Conservation (phyloP, 352 stramenopile species). For the Hyaloperonospora arabidopsidis region DNA sequence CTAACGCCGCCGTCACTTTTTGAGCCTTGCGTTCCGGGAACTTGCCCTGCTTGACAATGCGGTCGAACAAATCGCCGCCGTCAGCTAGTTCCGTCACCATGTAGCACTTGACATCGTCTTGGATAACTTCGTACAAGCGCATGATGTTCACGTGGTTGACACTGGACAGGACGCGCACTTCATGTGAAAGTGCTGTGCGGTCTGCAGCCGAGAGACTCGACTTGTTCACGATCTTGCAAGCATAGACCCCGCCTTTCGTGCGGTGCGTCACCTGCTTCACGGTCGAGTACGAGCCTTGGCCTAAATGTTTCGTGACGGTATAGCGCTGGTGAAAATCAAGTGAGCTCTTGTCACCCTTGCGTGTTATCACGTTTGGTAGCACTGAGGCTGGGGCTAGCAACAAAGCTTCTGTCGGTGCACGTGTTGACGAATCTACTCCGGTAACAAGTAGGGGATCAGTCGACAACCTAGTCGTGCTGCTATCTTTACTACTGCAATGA, state of each 20-base stretch:
- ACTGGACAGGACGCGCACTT: constrained; percentile 60
- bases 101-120: constrained; percentile 94
- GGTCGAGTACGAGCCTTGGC: constrained; percentile 83
- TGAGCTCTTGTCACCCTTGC: constrained; percentile 74
- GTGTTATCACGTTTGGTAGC: constrained; percentile 37
- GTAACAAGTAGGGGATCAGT: constrained; percentile 1
- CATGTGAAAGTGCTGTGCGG: constrained; percentile 59
- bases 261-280: constrained; percentile 84
- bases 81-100: constrained; percentile 95
- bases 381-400: constrained; percentile 5
- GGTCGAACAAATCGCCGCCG: constrained; percentile 83
- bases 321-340: constrained; percentile 82
- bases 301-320: constrained; percentile 65
- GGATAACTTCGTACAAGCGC: constrained; percentile 89
- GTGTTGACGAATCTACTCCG: background rate
- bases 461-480: constrained; percentile 14
- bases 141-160: constrained; percentile 87
- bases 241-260: constrained; percentile 59
- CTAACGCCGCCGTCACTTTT: constrained; percentile 57
- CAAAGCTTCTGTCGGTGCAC: background rate
- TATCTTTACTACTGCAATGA: constrained; percentile 15
- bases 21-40: constrained; percentile 61
- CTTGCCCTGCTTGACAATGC: constrained; percentile 80
- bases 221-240: constrained; percentile 85
- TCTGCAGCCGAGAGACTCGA: constrained; percentile 61